phyloP scores from a whole-genome alignment of 352 stramenopile species.

The Phytophthora hibernalis region DNA sequence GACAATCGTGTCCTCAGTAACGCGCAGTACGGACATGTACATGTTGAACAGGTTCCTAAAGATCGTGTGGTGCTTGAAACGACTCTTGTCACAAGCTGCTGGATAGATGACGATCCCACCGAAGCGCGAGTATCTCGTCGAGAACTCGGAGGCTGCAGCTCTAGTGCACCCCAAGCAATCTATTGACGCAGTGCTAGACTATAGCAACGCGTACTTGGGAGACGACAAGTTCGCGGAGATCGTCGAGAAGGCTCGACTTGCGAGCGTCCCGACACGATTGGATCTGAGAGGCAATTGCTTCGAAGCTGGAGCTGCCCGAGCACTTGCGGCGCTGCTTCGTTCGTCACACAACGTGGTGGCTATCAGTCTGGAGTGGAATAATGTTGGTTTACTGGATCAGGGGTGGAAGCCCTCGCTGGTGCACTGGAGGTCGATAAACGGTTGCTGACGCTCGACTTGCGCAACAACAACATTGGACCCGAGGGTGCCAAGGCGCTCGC shows the following conservation, averaged over 20 bases:
- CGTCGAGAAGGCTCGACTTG: conserved; percentile 50
- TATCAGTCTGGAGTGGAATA: conserved; percentile 88
- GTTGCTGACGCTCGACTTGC: conserved; percentile 74
- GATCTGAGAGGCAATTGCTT: conserved; percentile 85
- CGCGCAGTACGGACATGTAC: background rate
- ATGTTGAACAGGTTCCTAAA: conserved; percentile 15
- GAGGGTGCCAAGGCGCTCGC: conserved; percentile 77
- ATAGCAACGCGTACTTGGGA: conserved; percentile 76
- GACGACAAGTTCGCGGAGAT: conserved; percentile 76
- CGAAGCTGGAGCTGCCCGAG: conserved; percentile 57
- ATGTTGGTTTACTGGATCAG: conserved; percentile 78
- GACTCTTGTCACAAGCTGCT: conserved; percentile 10
- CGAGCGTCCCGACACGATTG: conserved; percentile 49
- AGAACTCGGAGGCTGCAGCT: conserved; percentile 10
- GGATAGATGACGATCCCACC: conserved; percentile 23
- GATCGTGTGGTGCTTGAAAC: conserved; percentile 17
- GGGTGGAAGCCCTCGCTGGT: conserved; percentile 64
- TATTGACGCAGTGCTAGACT: conserved; percentile 54
- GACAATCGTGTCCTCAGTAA: conserved; percentile 22
- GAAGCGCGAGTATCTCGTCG: conserved; percentile 20
- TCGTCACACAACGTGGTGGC: conserved; percentile 59
- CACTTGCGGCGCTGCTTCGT: conserved; percentile 61
- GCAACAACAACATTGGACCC: conserved; percentile 85
- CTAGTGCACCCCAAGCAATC: conserved; percentile 14
- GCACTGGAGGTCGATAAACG: conserved; percentile 72